These are phyloP conservation scores for Pelargonium myrrhifolium DNA, from an alignment of 441 rosid species.

Conservation along the genomic window DNA sequence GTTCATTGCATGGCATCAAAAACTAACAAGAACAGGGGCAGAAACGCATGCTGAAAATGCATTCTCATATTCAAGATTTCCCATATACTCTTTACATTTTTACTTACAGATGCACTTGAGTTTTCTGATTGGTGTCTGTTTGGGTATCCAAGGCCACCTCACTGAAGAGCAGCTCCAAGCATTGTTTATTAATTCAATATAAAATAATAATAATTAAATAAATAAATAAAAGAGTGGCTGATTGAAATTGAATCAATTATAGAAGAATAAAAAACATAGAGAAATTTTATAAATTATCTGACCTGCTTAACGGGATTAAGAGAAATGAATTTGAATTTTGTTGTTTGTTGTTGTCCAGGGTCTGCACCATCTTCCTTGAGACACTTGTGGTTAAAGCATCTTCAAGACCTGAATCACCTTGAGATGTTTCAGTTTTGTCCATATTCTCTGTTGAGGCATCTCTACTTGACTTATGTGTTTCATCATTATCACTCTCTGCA, in stretches of 20 bases:
- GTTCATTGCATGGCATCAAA: background rate
- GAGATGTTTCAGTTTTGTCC: constrained; percentile 18
- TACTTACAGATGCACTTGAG: constrained; percentile 3
- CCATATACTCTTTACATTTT: background rate
- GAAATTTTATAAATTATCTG: constrained; percentile 18
- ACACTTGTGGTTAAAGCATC: constrained; percentile 19
- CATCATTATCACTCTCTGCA: constrained; percentile 23
- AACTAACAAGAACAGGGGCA: background rate
- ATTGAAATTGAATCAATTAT: background rate
- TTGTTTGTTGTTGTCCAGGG: constrained; percentile 21
- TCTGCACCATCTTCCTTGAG: constrained; percentile 23
- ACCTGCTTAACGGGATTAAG: constrained; percentile 32
- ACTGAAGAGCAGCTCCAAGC: background rate
- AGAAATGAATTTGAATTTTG: constrained; percentile 20
- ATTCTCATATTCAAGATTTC: background rate
- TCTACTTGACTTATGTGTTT: constrained; percentile 23
- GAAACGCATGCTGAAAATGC: background rate
- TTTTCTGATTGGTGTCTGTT: background rate
- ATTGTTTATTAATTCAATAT: background rate
- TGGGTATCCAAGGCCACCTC: constrained; percentile 7
- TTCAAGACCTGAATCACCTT: constrained; percentile 23
- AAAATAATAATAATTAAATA: no score
- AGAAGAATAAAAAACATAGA: background rate
- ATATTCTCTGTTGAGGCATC: constrained; percentile 19
- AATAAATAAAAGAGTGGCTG: background rate